Conservation (phyloP, 768 basidiomycete genomes). For the Hygrophoropsis aurantiaca region DNA sequence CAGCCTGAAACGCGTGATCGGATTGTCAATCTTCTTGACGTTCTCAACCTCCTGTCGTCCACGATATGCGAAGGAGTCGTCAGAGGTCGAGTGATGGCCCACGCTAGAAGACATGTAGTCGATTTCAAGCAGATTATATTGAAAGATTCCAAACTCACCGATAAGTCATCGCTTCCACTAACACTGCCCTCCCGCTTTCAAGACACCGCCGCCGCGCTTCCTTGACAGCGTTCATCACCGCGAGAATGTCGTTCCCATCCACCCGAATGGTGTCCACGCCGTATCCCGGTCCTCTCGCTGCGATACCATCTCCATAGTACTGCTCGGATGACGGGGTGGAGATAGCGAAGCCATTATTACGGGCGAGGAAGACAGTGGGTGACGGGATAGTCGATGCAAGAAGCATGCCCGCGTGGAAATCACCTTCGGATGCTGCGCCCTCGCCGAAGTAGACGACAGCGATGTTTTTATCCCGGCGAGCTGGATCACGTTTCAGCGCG, state of each 20-base stretch:
- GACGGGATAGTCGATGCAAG: slow-evolving; percentile 76
- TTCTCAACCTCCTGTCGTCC: slow-evolving; percentile 89
- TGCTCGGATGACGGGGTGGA: slow-evolving; percentile 90
- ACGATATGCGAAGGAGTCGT: slow-evolving; percentile 94
- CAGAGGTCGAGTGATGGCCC: slow-evolving; percentile 94
- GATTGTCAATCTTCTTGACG: slow-evolving; percentile 88
- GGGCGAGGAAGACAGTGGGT: slow-evolving; percentile 71
- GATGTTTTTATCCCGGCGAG: slow-evolving; percentile 65
- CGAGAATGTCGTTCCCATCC: slow-evolving; percentile 90
- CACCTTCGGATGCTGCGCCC: slow-evolving; percentile 92
- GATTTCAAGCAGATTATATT: slow-evolving; percentile 2
- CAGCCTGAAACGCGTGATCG: slow-evolving; percentile 78
- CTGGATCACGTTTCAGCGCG: slow-evolving; percentile 78
- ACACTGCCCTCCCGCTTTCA: slow-evolving; percentile 76
- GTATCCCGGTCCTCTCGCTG: slow-evolving; percentile 85
- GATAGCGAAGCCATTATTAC: slow-evolving; percentile 93
- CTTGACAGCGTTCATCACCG: slow-evolving; percentile 71
- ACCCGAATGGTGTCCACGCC: slow-evolving; percentile 90
- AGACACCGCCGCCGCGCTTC: slow-evolving; percentile 73
- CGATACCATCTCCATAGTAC: slow-evolving; percentile 91
- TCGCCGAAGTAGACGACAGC: slow-evolving; percentile 93
- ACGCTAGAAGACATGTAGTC: slow-evolving; percentile 52
- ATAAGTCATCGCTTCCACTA: slow-evolving; percentile 91
- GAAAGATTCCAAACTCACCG: slow-evolving; percentile 40
- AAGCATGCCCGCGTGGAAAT: slow-evolving; percentile 90